These are phyloP conservation scores for Sporothrix pallida DNA, from an alignment of 2,329 filamentous ascomycete genomes.

Conservation along the genomic window DNA sequence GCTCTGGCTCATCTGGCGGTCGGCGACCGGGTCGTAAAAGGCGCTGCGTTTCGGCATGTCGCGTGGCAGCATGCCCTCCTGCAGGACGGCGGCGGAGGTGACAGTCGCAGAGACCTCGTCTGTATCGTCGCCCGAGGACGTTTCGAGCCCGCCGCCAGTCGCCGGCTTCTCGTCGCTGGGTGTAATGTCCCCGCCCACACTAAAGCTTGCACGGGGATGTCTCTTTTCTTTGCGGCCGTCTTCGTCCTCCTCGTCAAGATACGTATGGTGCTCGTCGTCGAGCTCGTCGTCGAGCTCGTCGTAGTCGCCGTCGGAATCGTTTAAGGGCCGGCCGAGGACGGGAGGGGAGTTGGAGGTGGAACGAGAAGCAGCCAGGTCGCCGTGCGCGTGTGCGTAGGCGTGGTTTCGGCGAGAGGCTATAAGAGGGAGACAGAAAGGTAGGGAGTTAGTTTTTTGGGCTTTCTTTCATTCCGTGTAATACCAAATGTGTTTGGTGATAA, in stretches of 20 bases:
- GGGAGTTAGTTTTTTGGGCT: conserved; percentile 7
- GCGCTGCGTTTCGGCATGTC: conserved; percentile 74
- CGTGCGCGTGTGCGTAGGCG: conserved; percentile 14
- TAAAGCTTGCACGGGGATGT: conserved; percentile 20
- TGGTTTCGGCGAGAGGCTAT: conserved; percentile 21
- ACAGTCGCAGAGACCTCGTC: conserved; percentile 41
- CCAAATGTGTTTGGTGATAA: not conserved
- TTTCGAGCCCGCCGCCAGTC: not conserved
- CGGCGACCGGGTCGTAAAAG: conserved; percentile 90
- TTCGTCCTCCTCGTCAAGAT: conserved; percentile 1
- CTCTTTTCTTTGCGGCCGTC: not conserved
- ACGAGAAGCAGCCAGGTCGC: conserved; percentile 26
- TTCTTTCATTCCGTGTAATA: not conserved
- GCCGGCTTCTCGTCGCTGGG: conserved; percentile 19
- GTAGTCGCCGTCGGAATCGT: conserved; percentile 28
- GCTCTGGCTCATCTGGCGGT: conserved; percentile 91
- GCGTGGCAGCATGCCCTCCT: conserved; percentile 65
- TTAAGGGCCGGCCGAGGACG: not conserved
- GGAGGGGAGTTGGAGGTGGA: conserved; percentile 35
- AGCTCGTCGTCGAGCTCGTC: conserved; percentile 7
- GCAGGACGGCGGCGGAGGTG: conserved; percentile 41
- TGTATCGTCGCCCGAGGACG: conserved; percentile 41
- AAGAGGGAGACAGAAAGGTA: not conserved
- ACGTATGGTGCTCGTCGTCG: conserved; percentile 10
- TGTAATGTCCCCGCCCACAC: conserved; percentile 16